Base-by-base conservation (phyloP, 345 rosid genomes). In the Pugionium cornutum region DNA sequence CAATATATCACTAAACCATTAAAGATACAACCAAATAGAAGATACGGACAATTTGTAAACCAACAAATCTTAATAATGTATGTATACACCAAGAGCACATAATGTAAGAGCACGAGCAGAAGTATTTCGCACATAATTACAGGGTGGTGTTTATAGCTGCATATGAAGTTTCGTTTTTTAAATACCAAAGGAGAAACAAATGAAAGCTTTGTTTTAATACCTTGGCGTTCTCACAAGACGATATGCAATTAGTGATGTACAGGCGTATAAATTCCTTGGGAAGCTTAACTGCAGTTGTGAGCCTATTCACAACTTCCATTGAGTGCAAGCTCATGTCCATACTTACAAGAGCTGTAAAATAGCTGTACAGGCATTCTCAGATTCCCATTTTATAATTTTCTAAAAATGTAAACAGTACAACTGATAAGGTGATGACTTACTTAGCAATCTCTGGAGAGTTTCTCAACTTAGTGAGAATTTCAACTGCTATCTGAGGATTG, bases 251-350 rank as follows among this genome's bases (percentile, higher is more conserved):
- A 62, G 96, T 90, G 83, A 90, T 90, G 80, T 94, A 94, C 81
- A 81, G 69, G 70, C 91, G 87, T 9, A 94, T 82, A 68, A 90
- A 94, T 64, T 90, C 97, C 73, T 88, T 90, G 32, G 97, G 97
- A 74, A 94, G 86, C 66, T 86, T 89, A 68, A 94, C 99, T 28
- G 89, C 86, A 58, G 96, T 88, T 34, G 99, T 90, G 49, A 94
- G 99, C 79, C 96, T 75, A 87, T 94, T 94, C 74, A 94, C 97
- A 66, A 94, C 99, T 82, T 94, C 99, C 99, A 90, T 88, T 7
- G 97, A 94, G 76, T 86, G 96, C 42, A 90, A 84, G 77, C 99
- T 94, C 96, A 88, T 90, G 32, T 94, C 99, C 99, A 94, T 94
- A 76, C 74, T 80, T 76, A 85, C 97, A 55, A 94, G 96, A 64